These are phyloP conservation scores for Warburgia ugandensis DNA, from an alignment of 164 flowering plant species.

Conservation along the genomic window DNA sequence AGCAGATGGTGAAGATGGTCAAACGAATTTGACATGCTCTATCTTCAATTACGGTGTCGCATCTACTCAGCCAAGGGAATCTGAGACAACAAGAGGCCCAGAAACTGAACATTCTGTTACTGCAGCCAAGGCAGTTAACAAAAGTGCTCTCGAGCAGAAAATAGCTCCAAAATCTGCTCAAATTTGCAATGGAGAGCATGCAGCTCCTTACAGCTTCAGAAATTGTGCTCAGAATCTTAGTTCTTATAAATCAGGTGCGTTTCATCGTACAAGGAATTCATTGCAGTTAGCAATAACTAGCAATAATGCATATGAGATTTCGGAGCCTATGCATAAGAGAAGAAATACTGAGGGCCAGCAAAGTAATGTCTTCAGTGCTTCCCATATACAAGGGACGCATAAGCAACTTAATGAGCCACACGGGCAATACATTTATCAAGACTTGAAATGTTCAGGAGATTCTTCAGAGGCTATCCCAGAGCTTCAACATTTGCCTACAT, in stretches of 20 bases:
- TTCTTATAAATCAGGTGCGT: constrained; percentile 16
- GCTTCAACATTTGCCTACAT: constrained; percentile 11
- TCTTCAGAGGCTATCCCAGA: constrained; percentile 9
- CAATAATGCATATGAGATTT: constrained; percentile 14
- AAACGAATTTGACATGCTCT: background rate
- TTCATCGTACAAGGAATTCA: constrained; percentile 8
- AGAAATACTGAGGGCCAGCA: constrained; percentile 30
- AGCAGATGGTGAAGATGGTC: constrained; percentile 2
- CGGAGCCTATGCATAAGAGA: constrained; percentile 49
- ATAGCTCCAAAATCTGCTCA: constrained; percentile 4
- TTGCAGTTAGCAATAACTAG: constrained; percentile 3
- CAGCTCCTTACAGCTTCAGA: constrained; percentile 5
- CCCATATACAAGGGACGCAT: constrained; percentile 21
- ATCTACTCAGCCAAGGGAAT: background rate
- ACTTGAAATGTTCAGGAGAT: constrained; percentile 11
- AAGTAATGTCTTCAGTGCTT: constrained; percentile 16
- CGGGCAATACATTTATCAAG: constrained; percentile 3
- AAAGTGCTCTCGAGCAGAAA: constrained; percentile 2
- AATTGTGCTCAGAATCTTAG: constrained; percentile 5
- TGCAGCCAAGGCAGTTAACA: constrained; percentile 2
- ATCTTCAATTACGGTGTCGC: background rate
- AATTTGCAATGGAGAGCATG: constrained; percentile 1
- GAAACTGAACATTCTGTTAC: constrained; percentile 3
- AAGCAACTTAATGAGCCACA: constrained; percentile 10
- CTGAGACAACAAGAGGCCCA: background rate